phyloP scores from a whole-genome alignment of 495 filamentous ascomycete genomes.

The Xylaria sp. region DNA sequence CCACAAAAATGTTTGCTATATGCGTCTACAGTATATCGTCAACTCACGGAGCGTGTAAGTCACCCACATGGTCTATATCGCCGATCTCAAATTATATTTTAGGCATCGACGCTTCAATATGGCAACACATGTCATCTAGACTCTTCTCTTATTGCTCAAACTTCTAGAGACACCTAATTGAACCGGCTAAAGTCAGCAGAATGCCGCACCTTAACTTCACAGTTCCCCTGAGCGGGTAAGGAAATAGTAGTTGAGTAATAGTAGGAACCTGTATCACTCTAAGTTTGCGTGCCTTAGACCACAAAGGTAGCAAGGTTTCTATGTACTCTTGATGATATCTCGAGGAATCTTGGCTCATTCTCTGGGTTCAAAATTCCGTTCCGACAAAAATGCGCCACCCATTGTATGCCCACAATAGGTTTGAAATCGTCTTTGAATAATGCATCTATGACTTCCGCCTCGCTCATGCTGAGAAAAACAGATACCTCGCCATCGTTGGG shows the following conservation, averaged over 20 bases:
- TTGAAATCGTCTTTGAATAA: slow-evolving; percentile 3
- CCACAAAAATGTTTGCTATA: not conserved
- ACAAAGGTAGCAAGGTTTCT: not conserved
- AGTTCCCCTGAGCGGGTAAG: too few species aligned
- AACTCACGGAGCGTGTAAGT: not conserved
- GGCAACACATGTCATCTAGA: not conserved
- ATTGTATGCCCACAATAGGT: slow-evolving; percentile 4
- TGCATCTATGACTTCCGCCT: not conserved
- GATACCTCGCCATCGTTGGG: slow-evolving; percentile 1
- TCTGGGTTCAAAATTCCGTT: not conserved
- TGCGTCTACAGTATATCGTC: not conserved
- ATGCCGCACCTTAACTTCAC: too few species aligned
- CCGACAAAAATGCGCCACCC: slow-evolving; percentile 1
- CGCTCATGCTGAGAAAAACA: not conserved
- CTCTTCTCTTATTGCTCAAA: too few species aligned
- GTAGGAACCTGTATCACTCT: not conserved
- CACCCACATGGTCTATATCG: too few species aligned
- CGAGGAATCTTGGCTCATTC: not conserved
- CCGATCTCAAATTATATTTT: not conserved
- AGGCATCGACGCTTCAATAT: not conserved
- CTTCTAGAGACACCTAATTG: too few species aligned
- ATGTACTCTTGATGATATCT: slow-evolving; percentile 3
- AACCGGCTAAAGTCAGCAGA: too few species aligned
- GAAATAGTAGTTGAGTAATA: too few species aligned
- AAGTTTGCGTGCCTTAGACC: not conserved